Percentiles rank a stretch among this genome's conserved stretches.
Evolutionary conservation across 305 asterid species (phyloP).

Genomic region (Caryopteris hybrid): DNA sequence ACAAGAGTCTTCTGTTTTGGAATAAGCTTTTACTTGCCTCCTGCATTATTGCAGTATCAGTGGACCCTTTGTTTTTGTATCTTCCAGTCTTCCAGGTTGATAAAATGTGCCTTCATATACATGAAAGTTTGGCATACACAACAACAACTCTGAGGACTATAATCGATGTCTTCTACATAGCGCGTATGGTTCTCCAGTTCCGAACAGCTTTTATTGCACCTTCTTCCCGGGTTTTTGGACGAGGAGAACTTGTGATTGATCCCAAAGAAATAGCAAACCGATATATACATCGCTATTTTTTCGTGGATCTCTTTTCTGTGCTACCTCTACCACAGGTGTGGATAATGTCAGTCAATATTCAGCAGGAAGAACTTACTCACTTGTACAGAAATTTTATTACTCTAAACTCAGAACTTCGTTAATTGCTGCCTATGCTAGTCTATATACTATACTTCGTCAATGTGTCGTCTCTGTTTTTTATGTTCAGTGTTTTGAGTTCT

Average conservation of each 20-base stretch:
- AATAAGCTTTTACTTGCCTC: conserved; percentile 73
- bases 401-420: not conserved
- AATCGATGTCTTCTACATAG: conserved; percentile 61
- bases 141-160: conserved; percentile 64
- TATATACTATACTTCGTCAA: conserved; percentile 4
- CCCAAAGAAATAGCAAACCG: conserved; percentile 74
- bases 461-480: not conserved
- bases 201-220: conserved; percentile 97
- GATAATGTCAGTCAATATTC: not conserved
- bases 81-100: conserved; percentile 73
- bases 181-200: conserved; percentile 77
- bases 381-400: not conserved
- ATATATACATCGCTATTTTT: conserved; percentile 70
- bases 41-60: conserved; percentile 76
- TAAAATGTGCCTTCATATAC: conserved; percentile 78
- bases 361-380: no score
- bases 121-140: conserved; percentile 60
- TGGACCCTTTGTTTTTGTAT: conserved; percentile 86
- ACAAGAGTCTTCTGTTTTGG: conserved; percentile 83
- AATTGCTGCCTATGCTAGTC: not conserved
- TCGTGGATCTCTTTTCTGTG: conserved; percentile 79
- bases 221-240: conserved; percentile 96
- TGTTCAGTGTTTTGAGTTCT: not conserved
- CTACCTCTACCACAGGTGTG: conserved; percentile 96
- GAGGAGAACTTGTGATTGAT: conserved; percentile 97